phyloP scores from a whole-genome alignment of 179 eudicot species.

The Beta lomatogona region DNA sequence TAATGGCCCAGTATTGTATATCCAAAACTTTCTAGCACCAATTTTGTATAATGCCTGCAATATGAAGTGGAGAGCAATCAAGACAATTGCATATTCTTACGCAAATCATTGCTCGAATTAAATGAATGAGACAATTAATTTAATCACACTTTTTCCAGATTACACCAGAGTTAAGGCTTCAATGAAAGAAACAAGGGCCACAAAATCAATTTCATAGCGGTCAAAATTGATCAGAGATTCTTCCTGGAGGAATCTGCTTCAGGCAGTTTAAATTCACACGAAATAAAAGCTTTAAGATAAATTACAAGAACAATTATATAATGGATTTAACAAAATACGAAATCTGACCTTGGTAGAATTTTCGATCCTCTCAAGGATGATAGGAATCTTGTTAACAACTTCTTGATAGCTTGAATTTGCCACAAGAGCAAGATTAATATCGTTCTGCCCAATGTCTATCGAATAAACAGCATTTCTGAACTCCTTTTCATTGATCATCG shows the following conservation, averaged over 20 bases:
- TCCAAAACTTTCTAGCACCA: slow-evolving; percentile 85
- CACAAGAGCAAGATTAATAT: slow-evolving; percentile 55
- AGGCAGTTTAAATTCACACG: neutral
- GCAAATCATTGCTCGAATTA: neutral
- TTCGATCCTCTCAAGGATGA: slow-evolving; percentile 61
- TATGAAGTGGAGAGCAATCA: neutral
- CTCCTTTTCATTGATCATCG: slow-evolving; percentile 37
- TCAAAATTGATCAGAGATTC: neutral
- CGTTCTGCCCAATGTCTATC: slow-evolving; percentile 92
- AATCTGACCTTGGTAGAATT: slow-evolving; percentile 54
- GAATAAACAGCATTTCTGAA: slow-evolving; percentile 64
- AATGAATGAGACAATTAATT: neutral
- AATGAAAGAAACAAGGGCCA: neutral
- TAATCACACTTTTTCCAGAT: neutral
- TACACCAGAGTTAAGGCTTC: neutral
- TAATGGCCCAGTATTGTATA: slow-evolving; percentile 85
- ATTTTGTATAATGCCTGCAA: slow-evolving; percentile 57
- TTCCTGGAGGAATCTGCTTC: neutral
- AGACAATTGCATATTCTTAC: neutral
- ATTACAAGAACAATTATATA: neutral
- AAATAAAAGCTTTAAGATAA: neutral
- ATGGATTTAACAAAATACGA: neutral
- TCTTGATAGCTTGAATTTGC: slow-evolving; percentile 30
- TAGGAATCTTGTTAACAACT: slow-evolving; percentile 43
- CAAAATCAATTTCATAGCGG: neutral